Conservation (phyloP, 2,329 filamentous ascomycete species). For the Helicocarpus griseus region DNA sequence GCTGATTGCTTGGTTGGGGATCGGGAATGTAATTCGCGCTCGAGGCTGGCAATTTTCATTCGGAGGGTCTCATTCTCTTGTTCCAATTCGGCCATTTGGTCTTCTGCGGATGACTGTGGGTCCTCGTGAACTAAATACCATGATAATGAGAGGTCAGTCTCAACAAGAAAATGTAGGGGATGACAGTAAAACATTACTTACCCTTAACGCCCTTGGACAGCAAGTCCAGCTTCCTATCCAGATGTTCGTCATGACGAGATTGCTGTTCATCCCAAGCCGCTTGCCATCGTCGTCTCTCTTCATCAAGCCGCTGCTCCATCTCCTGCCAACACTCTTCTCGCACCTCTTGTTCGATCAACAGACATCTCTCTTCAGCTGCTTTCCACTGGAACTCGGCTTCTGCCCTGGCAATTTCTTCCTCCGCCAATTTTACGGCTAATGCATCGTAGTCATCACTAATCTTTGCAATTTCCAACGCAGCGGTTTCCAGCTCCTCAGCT, state of each 20-base stretch:
- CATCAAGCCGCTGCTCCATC: slow-evolving; percentile 66
- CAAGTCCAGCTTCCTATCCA: slow-evolving; percentile 79
- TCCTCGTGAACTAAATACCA: slow-evolving; percentile 39
- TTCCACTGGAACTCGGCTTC: slow-evolving; percentile 65
- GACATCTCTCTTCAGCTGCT: slow-evolving; percentile 52
- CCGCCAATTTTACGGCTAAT: slow-evolving; percentile 57
- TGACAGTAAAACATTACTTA: slow-evolving; percentile 23
- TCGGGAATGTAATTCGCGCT: slow-evolving; percentile 53
- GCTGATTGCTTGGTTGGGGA: slow-evolving; percentile 49
- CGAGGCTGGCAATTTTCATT: slow-evolving; percentile 54
- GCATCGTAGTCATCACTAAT: slow-evolving; percentile 68
- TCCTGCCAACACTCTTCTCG: slow-evolving; percentile 82
- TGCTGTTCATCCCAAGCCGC: slow-evolving; percentile 63
- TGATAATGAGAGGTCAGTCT: slow-evolving; percentile 17
- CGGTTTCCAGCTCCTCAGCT: slow-evolving; percentile 67
- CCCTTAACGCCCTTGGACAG: slow-evolving; percentile 47
- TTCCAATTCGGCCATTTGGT: slow-evolving; percentile 55
- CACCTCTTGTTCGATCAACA: slow-evolving; percentile 71
- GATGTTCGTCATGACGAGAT: slow-evolving; percentile 71
- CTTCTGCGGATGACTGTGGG: slow-evolving; percentile 42
- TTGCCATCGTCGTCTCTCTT: slow-evolving; percentile 75
- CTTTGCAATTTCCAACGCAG: slow-evolving; percentile 70
- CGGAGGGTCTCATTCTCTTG: slow-evolving; percentile 62
- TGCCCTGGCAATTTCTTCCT: slow-evolving; percentile 60
- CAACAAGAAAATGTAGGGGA: no score